Evolutionary conservation across 1,139 yeast species (phyloP), one percentile per base, ranked within the genome.

Genomic region (Pichia sp.): DNA sequence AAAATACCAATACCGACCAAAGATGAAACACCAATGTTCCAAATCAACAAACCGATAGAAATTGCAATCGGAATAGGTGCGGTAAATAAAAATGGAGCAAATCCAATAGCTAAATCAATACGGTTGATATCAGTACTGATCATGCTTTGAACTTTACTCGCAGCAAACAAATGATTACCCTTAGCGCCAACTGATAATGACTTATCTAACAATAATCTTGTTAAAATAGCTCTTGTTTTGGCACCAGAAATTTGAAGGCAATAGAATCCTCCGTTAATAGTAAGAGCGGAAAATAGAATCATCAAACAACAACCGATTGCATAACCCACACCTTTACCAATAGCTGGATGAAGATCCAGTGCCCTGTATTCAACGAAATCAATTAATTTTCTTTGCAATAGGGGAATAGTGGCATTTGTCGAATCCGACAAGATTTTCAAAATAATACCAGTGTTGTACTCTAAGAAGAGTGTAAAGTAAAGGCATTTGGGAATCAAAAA

Each of bases 41-140:
- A 71, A 41, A 83, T 66, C 44, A 87, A 72, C 38, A 86, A 66
- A 1, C 77, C 87, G 47, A 85, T 71, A 40, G 83, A 71, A 42
- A 79, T 71, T 16, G 67, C 72, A 16, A 81, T 62, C 1, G 82
- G 75, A n/a, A 79, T 67, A 0, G 88, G 83, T 55, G 84, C 72
- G 26, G 80, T 71, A 49, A 82, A 62, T 10, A 79, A 64, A 57
- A 80, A 76, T 3, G 88, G 86, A 54, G 80, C 82, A 64, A 82
- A 83, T 7, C 80, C 77, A 33, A 79, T 61, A 4, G 94, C 92
- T 57, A 85, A 75, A 58, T 86, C 95, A 37, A 87, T 73, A 57
- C 95, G 75, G 31, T 90, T 77, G 46, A 87, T 70, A 59, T 86
- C 95, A 2, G 92, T 81, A 11, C 92, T 82, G 64, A 86, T 72